Evolutionary conservation across 768 basidiomycete species (phyloP).

Genomic region (Russula emetica): DNA sequence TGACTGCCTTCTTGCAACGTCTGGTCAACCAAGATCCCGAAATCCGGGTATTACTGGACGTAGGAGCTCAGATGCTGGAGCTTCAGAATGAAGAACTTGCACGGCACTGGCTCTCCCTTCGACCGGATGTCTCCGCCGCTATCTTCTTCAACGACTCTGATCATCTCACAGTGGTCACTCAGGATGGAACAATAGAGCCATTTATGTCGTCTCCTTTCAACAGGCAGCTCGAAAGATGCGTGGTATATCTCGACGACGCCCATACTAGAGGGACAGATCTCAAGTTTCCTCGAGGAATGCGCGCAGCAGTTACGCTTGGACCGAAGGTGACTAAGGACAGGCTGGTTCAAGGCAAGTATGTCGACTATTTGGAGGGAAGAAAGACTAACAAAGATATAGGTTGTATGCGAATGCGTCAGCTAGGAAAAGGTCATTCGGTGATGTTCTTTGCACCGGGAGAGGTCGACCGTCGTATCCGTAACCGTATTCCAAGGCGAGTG

Average conservation of each 20-base stretch:
- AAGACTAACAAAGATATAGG: constrained; percentile 4
- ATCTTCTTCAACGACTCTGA: constrained; percentile 40
- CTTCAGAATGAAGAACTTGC: constrained; percentile 43
- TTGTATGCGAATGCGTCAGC: constrained; percentile 26
- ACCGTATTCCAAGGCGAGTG: not conserved
- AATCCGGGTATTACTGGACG: constrained; percentile 50
- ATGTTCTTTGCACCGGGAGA: constrained; percentile 23
- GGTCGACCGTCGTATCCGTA: constrained; percentile 20
- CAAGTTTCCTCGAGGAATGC: constrained; percentile 41
- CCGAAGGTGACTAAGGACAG: constrained; percentile 51
- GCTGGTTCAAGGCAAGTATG: constrained; percentile 43
- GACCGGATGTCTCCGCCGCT: constrained; percentile 36
- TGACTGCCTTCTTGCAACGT: constrained; percentile 32
- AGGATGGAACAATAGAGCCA: constrained; percentile 37
- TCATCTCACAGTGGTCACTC: constrained; percentile 37
- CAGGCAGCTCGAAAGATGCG: constrained; percentile 37
- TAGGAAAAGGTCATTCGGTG: constrained; percentile 24
- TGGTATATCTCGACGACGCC: constrained; percentile 52
- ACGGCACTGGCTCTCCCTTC: constrained; percentile 38
- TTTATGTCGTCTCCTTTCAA: constrained; percentile 39
- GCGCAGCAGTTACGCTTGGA: constrained; percentile 48
- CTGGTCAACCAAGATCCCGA: constrained; percentile 38
- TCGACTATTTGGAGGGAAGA: not conserved
- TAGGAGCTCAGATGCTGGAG: constrained; percentile 56
- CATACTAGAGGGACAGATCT: constrained; percentile 53